These are phyloP conservation scores for Leishmania aethiopica DNA, from an alignment of 208 protist species.

Conservation along the genomic window DNA sequence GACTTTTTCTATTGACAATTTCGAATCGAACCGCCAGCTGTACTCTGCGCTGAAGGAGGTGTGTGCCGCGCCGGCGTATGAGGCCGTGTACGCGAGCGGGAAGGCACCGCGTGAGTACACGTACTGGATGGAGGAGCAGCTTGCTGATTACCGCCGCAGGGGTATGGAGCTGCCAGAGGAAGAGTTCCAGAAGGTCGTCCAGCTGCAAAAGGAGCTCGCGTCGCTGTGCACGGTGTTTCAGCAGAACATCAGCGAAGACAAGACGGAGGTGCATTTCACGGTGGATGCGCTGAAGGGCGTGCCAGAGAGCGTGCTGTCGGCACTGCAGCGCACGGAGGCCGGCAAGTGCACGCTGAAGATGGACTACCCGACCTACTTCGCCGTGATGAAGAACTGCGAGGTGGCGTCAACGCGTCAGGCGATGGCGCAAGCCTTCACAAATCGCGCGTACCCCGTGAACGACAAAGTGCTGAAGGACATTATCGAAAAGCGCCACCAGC, in stretches of 20 bases:
- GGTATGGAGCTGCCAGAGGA: constrained; percentile 74
- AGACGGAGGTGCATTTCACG: constrained; percentile 52
- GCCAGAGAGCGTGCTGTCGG: constrained; percentile 47
- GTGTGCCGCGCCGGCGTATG: constrained; percentile 30
- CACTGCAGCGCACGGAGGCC: constrained; percentile 38
- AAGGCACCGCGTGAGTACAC: constrained; percentile 45
- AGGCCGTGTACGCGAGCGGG: constrained; percentile 40
- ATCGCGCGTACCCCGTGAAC: constrained; percentile 79
- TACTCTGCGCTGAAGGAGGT: constrained; percentile 69
- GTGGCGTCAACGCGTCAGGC: constrained; percentile 67
- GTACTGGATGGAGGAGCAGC: constrained; percentile 75
- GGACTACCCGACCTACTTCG: constrained; percentile 90
- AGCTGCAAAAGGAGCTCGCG: constrained; percentile 74
- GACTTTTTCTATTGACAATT: constrained; percentile 69
- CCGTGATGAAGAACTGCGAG: constrained; percentile 85
- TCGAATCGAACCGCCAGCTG: constrained; percentile 65
- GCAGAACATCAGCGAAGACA: constrained; percentile 84
- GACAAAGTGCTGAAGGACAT: constrained; percentile 58
- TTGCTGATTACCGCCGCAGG: constrained; percentile 62
- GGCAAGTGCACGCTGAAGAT: constrained; percentile 68
- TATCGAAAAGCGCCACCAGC: constrained; percentile 68
- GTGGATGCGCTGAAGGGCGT: constrained; percentile 68
- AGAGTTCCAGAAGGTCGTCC: constrained; percentile 60
- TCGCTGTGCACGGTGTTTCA: constrained; percentile 68
- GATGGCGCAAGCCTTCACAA: constrained; percentile 65